Evolutionary conservation across 495 filamentous ascomycete genomes (phyloP).

Genomic region (Lophiotrema nucula): DNA sequence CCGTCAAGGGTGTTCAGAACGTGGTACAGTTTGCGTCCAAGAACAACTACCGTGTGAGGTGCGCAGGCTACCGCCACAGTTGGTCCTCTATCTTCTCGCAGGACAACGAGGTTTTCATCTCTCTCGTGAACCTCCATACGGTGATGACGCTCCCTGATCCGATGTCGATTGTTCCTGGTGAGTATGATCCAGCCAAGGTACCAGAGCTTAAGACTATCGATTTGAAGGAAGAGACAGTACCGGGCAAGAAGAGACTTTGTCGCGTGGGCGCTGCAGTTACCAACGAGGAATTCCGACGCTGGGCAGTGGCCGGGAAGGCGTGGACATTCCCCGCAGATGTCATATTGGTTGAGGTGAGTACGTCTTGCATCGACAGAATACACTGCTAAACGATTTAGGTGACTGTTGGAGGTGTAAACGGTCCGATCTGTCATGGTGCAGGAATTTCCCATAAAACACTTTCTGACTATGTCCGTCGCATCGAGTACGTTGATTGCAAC

Average conservation of each 20-base stretch:
- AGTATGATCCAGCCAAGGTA: constrained; percentile 34
- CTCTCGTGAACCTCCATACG: constrained; percentile 46
- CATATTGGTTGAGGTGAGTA: constrained; percentile 50
- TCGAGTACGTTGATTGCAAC: constrained; percentile 55
- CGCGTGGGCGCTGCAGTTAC: constrained; percentile 50
- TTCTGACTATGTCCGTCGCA: constrained; percentile 48
- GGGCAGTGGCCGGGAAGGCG: constrained; percentile 45
- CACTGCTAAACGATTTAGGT: constrained; percentile 28
- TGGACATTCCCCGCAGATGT: constrained; percentile 51
- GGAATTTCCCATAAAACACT: constrained; percentile 48
- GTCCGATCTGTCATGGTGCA: constrained; percentile 54
- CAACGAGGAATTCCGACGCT: constrained; percentile 52
- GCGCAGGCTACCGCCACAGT: constrained; percentile 50
- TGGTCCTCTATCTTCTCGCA: constrained; percentile 49
- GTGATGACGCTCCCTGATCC: constrained; percentile 45
- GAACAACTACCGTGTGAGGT: constrained; percentile 46
- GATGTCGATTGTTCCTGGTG: constrained; percentile 38
- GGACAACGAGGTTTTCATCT: constrained; percentile 52
- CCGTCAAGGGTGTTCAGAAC: constrained; percentile 47
- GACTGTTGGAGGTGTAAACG: constrained; percentile 53
- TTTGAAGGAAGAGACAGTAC: constrained; percentile 37
- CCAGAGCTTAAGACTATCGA: constrained; percentile 43
- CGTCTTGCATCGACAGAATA: not conserved
- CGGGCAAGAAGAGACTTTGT: constrained; percentile 38
- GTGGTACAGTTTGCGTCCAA: constrained; percentile 45